Evolutionary conservation across 495 filamentous ascomycete genomes (phyloP).

Genomic region (Penicillium diatomitis): DNA sequence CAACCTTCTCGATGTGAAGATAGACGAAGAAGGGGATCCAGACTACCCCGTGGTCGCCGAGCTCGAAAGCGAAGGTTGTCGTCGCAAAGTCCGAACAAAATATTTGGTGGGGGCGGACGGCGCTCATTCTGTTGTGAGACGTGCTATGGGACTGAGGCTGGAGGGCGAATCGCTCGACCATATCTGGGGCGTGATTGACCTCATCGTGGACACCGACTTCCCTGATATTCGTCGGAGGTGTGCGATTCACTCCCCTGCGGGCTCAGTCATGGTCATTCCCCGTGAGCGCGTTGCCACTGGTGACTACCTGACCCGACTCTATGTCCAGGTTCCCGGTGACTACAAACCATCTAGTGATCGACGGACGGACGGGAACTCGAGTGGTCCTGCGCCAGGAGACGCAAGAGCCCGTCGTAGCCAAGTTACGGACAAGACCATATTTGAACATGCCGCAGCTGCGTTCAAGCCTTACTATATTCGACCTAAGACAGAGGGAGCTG

Average conservation of each 20-base stretch:
- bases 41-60: constrained; percentile 36
- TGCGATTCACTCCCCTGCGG: constrained; percentile 57
- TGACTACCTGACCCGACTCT: constrained; percentile 57
- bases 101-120: constrained; percentile 64
- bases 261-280: constrained; percentile 64
- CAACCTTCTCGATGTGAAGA: constrained; percentile 44
- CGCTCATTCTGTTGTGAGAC: constrained; percentile 52
- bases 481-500: constrained; percentile 24
- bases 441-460: constrained; percentile 31
- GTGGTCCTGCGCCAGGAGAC: constrained; percentile 12
- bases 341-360: constrained; percentile 14
- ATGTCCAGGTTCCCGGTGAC: constrained; percentile 45
- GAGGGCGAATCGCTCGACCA: constrained; percentile 56
- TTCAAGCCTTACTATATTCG: constrained; percentile 41
- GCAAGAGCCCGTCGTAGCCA: constrained; percentile 25
- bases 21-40: constrained; percentile 47
- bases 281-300: constrained; percentile 46
- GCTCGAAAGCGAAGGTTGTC: constrained; percentile 36
- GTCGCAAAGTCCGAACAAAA: constrained; percentile 43
- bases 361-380: constrained; percentile 7
- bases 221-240: constrained; percentile 61
- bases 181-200: constrained; percentile 59
- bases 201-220: constrained; percentile 59
- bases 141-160: constrained; percentile 47
- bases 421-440: constrained; percentile 34